Evolutionary conservation across 169 alveolate genomes (phyloP), one percentile per base, ranked within the genome.

Genomic region (Eimeria tenella): DNA sequence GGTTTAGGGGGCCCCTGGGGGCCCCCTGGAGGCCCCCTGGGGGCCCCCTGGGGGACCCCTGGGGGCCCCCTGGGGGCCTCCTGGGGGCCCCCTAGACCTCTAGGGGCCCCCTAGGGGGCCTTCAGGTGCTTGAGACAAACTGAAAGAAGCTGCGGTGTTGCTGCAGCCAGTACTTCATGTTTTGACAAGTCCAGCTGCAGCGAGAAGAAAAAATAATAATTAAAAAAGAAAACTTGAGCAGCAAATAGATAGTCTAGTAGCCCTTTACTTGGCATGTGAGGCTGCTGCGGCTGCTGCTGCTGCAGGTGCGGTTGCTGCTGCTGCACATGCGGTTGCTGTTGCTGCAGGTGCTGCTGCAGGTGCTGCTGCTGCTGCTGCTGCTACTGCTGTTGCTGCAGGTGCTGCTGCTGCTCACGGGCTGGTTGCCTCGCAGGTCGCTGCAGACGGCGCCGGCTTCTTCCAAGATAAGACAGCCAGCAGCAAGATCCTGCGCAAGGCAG

Each of bases 91-190:
- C 73, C 71, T 62, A 4, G 71, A 15, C 21, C 71, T 19, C 21
- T 5, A 68, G 50, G 77, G 50, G 50, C 50, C 42, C 42, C 42
- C 86, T 75, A 75, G 0, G 88, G 88, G 55, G 65, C 4, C 25
- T 3, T 79, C n/a, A 79, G 71, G 63, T 79, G 53, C 55, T 42
- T 52, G 53, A 53, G 50, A 13, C 53, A 53, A n/a, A 52, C 53
- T 4, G 13, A 5, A 11, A 79, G 71, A 0, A 79, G 71, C 52
- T 79, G 73, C 6, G 88, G 88, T 6, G 88, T 79, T 79, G 88
- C 88, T 79, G 88, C 88, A n/a, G 88, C 88, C n/a, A 79, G 42
- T 50, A 79, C 52, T 25, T 79, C 71, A 49, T 79, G 88, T n/a
- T 55, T 8, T 8, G 88, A 52, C 3, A 79, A 50, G 53, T n/a